phyloP scores from a whole-genome alignment of 169 alveolate species.

The Plasmodium adleri region DNA sequence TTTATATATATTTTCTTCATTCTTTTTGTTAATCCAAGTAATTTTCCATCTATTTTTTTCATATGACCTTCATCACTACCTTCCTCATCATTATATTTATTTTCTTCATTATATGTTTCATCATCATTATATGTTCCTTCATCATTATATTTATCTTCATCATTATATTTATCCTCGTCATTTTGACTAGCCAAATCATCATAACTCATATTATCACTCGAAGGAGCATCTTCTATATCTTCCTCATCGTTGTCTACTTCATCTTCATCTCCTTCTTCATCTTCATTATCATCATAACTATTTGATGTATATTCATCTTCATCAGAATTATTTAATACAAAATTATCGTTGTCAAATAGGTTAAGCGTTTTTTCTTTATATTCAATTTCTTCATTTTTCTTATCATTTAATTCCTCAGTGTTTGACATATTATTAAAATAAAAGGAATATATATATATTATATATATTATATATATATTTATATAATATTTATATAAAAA shows the following conservation, averaged over 20 bases:
- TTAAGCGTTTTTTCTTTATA: constrained; percentile 13
- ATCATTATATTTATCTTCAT: constrained; percentile 35
- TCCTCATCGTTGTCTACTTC: constrained; percentile 78
- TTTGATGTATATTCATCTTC: constrained; percentile 65
- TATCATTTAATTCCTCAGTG: neutral
- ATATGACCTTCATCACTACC: neutral
- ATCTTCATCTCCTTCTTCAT: constrained; percentile 44
- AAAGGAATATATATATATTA: neutral
- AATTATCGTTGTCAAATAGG: constrained; percentile 54
- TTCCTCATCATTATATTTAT: constrained; percentile 51
- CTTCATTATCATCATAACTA: constrained; percentile 59
- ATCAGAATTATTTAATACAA: constrained; percentile 36
- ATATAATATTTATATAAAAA: neutral
- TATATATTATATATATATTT: constrained; percentile 8
- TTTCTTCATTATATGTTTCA: constrained; percentile 65
- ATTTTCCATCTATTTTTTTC: constrained; percentile 1
- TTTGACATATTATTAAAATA: too few relatives aligned
- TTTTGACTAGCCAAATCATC: constrained; percentile 21
- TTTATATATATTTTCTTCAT: constrained; percentile 36
- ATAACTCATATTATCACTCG: constrained; percentile 79
- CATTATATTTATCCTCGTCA: constrained; percentile 44
- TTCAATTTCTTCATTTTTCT: neutral
- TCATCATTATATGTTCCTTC: constrained; percentile 77
- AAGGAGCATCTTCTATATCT: constrained; percentile 81
- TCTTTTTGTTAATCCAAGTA: neutral